Conservation (phyloP, 305 asterid species). For the Euphrasia arctica region DNA sequence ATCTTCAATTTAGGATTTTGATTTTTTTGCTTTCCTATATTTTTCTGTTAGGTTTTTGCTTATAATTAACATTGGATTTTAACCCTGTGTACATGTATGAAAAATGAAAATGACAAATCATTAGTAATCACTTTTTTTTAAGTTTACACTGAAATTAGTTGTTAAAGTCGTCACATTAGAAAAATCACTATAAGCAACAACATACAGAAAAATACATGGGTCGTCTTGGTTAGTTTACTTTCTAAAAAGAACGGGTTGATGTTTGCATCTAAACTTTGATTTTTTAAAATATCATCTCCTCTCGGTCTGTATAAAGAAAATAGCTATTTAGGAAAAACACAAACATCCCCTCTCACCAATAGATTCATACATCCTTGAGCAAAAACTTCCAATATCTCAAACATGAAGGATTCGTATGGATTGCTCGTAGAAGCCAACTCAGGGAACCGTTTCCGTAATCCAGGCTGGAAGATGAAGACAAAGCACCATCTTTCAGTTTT, state of each 20-base stretch:
- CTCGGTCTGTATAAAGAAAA: background rate
- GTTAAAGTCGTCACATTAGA: background rate
- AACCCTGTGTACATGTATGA: no score
- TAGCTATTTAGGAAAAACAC: background rate
- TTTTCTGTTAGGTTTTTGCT: no score
- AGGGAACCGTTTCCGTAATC: constrained; percentile 30
- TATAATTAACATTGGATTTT: no score
- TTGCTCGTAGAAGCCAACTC: constrained; percentile 71
- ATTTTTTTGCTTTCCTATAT: no score
- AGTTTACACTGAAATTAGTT: no score
- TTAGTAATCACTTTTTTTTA: no score
- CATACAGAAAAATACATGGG: background rate
- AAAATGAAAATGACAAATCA: no score
- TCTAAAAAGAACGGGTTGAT: background rate
- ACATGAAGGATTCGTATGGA: constrained; percentile 84
- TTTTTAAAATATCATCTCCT: background rate
- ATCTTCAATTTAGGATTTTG: no score
- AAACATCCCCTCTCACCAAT: background rate
- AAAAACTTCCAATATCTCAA: constrained; percentile 82
- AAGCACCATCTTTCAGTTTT: constrained; percentile 31
- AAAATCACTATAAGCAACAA: background rate
- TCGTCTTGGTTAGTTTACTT: background rate
- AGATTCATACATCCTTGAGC: constrained; percentile 23
- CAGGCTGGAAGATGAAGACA: constrained; percentile 23
- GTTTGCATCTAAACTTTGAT: constrained; percentile 3